phyloP scores from a whole-genome alignment of 1,139 yeast species.

The Candida neerlandica region DNA sequence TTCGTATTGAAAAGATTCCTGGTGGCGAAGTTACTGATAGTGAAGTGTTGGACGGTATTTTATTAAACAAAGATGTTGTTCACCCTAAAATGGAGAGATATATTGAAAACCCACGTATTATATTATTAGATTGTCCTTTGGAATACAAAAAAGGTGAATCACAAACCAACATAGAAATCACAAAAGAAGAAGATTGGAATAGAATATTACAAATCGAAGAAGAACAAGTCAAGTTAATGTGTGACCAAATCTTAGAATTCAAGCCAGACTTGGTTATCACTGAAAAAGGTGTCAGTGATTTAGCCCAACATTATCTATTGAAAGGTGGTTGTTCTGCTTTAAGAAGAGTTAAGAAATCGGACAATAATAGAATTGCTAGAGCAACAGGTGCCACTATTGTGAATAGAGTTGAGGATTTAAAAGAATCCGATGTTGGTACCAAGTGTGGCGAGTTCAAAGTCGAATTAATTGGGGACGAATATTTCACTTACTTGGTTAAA shows the following conservation, averaged over 20 bases:
- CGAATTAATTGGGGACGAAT: slow-evolving; percentile 96
- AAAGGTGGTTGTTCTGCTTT: slow-evolving; percentile 93
- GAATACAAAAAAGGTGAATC: slow-evolving; percentile 99
- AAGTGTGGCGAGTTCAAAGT: slow-evolving; percentile 90
- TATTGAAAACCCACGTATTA: slow-evolving; percentile 85
- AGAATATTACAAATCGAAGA: slow-evolving; percentile 95
- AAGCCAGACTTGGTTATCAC: slow-evolving; percentile 95
- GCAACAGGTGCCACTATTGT: slow-evolving; percentile 98
- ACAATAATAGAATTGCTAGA: slow-evolving; percentile 94
- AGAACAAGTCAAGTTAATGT: slow-evolving; percentile 88
- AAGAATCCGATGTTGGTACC: slow-evolving; percentile 86
- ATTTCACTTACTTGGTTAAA: slow-evolving; percentile 81
- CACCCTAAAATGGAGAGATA: slow-evolving; percentile 96
- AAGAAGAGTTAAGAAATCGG: slow-evolving; percentile 94
- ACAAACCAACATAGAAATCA: slow-evolving; percentile 95
- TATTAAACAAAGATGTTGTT: slow-evolving; percentile 94
- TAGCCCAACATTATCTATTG: slow-evolving; percentile 94
- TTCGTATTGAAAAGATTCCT: slow-evolving; percentile 91
- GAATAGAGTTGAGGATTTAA: slow-evolving; percentile 91
- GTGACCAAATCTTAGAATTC: slow-evolving; percentile 81
- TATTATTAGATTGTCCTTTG: slow-evolving; percentile 91
- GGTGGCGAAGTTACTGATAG: slow-evolving; percentile 96
- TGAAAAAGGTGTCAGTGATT: slow-evolving; percentile 97
- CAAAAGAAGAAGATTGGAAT: slow-evolving; percentile 96
- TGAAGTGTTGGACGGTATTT: slow-evolving; percentile 84